Conservation (phyloP, 257 asterid genomes). For the Fraxinus americana region DNA sequence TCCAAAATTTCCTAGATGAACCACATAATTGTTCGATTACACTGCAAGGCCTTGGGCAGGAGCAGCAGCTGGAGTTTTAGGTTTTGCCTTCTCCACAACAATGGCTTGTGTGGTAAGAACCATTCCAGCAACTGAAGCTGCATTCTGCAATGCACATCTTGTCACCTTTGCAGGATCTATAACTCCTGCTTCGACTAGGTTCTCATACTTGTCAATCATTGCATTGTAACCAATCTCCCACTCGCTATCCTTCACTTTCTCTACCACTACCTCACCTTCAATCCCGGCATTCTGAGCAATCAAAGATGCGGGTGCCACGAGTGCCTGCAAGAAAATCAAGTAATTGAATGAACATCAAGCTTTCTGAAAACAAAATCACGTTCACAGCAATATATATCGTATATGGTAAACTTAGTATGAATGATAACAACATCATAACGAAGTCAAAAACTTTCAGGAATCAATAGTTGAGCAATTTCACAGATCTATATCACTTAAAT, state of each 20-base stretch:
- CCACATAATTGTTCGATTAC: conserved; percentile 21
- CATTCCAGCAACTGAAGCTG: conserved; percentile 98
- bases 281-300: conserved; percentile 92
- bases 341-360: background rate
- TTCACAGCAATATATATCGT: too few relatives aligned
- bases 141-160: conserved; percentile 82
- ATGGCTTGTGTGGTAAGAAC: conserved; percentile 98
- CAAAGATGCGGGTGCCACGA: conserved; percentile 78
- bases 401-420: too few relatives aligned
- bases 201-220: conserved; percentile 75
- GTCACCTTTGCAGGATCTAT: conserved; percentile 98
- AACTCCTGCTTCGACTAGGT: conserved; percentile 79
- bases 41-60: conserved; percentile 54
- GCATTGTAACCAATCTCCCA: conserved; percentile 97
- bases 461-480: too few relatives aligned
- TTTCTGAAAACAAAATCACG: background rate
- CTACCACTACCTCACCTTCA: conserved; percentile 97
- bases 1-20: conserved; percentile 23
- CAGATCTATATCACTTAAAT: too few relatives aligned
- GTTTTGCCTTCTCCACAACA: conserved; percentile 85
- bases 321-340: conserved; percentile 50
- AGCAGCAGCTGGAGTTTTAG: conserved; percentile 49
- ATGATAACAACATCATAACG: too few relatives aligned
- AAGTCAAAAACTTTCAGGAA: too few relatives aligned
- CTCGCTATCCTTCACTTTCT: conserved; percentile 67